Percentiles rank a stretch among this genome's conserved stretches.
phyloP scores from a whole-genome alignment of 768 basidiomycete genomes.

The Mycena rosella region DNA sequence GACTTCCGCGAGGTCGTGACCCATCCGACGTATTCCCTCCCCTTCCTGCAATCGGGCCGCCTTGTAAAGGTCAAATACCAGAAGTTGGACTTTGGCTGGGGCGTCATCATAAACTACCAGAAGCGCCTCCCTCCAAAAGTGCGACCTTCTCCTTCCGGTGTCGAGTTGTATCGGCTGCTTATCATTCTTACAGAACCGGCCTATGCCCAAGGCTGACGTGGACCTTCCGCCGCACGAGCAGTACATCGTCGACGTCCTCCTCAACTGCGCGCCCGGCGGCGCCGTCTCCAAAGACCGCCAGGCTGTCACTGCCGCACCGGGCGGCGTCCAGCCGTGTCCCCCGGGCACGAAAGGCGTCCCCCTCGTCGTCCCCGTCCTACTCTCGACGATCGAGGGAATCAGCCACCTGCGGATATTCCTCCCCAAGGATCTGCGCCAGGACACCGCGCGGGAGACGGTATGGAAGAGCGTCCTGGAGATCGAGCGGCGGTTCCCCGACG shows the following conservation, averaged over 20 bases:
- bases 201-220: constrained; percentile 75
- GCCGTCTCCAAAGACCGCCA: constrained; percentile 70
- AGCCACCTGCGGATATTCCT: constrained; percentile 89
- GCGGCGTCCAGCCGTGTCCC: constrained; percentile 82
- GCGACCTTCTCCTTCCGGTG: constrained; percentile 27
- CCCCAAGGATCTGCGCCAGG: constrained; percentile 89
- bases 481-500: constrained; percentile 90
- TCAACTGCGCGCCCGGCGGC: constrained; percentile 80
- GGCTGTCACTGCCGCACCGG: constrained; percentile 67
- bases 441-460: constrained; percentile 80
- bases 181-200: constrained; percentile 62
- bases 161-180: not conserved
- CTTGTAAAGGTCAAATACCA: constrained; percentile 92
- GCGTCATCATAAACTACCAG: constrained; percentile 91
- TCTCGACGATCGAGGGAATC: constrained; percentile 89
- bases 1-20: constrained; percentile 95
- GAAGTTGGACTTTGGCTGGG: constrained; percentile 96
- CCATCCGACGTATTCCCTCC: constrained; percentile 94
- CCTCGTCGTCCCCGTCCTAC: constrained; percentile 88
- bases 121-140: constrained; percentile 90
- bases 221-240: constrained; percentile 87
- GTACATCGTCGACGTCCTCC: constrained; percentile 93
- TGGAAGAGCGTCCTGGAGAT: constrained; percentile 95
- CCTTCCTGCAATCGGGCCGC: constrained; percentile 93
- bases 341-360: constrained; percentile 81